Base-by-base conservation (phyloP, 768 basidiomycete genomes). In the Galerina sulciceps region DNA sequence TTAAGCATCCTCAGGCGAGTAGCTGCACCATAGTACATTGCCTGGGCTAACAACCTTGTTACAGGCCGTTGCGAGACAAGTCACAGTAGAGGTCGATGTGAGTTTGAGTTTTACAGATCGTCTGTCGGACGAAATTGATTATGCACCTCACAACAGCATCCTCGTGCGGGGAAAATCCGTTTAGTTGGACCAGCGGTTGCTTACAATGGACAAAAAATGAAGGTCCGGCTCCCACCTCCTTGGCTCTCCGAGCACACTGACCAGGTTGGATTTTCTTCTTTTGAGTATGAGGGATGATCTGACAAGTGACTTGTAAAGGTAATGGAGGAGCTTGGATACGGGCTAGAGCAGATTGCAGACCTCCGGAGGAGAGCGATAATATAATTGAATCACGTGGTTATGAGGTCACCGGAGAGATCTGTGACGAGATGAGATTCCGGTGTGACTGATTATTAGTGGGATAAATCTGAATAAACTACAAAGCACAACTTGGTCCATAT, bases 161-260 rank as follows among this genome's bases (percentile, higher is more conserved):
- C 88, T 36, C 79, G 92, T 46, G 85, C 88, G 18, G 91, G 91
- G 6, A 87, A 77, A 65, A 79, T 95, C 69, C 91, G 89, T 69
- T 78, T 94, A 63, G 90, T 93, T 20, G 88, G 87, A 2, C 90
- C 93, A 17, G 85, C 93, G 0, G 91, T 93, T 26, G 79, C 83
- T 11, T 94, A 94, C 76, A 89, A 94, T 65, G 93, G 93, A 15
- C 76, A 80, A 71, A 85, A 86, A 65, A 92, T 93, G 86, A 81
- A 84, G 31, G 82, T 94, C 41, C 80, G 77, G 48, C 81, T 84
- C 57, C 84, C 91, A n/a, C 93, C 93, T 10, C 93, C 93, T n/a
- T 94, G 87, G 81, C 78, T 93, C 20, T 92, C 91, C 52, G 85
- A 94, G 65, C 93, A 94, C 72, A 94, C 93, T 13, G 77, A 75